Evolutionary conservation across 768 basidiomycete genomes (phyloP), one percentile per base, ranked within the genome.

Genomic region (Lactarius trivialis): DNA sequence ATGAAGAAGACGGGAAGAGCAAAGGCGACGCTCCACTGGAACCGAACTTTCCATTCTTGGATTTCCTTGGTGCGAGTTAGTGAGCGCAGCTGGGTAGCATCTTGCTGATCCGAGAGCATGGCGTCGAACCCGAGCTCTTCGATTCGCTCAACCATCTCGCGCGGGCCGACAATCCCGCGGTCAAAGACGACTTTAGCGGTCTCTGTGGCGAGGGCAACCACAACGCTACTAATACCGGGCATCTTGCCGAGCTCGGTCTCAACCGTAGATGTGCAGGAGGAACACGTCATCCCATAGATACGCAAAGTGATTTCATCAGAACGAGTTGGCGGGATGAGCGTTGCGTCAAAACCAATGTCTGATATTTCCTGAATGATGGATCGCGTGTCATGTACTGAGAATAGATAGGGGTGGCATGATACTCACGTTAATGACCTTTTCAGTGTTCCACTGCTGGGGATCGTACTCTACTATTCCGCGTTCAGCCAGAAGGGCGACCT

Each of bases 401-500:
- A 26, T 52, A 14, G 30, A 19, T 32, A n/a, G 43, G 17, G n/a
- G 45, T 45, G 45, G 45, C 45, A 45, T 41, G 39, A 19, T n/a
- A 77, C 86, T 61, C 67, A 92, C 91, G 56, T 77, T 81, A 36
- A 92, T 78, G 57, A 99, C 81, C 72, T 89, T 93, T 52, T 86
- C 89, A 9, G 83, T 74, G 36, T 79, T 82, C 97, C 97, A 99
- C n/a, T 76, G 70, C 0, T 76, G 70, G 1, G 91, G 84, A 68
- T 98, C 93, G 69, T 89, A 99, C 72, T 96, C 93, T 66, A 99
- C 77, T 51, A 92, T 81, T 4, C 87, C 96, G 15, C 96, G 86
- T 73, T 99, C 96, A 14, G 97, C 93, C 28, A 99, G 81, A n/a
- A 99, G 81, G 26, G 95, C 95, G n/a, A 99, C 94, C 71, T 93